Evolutionary conservation across 1,139 yeast species (phyloP), one percentile per base, ranked within the genome.

Genomic region (Suhomyces chickasaworum): DNA sequence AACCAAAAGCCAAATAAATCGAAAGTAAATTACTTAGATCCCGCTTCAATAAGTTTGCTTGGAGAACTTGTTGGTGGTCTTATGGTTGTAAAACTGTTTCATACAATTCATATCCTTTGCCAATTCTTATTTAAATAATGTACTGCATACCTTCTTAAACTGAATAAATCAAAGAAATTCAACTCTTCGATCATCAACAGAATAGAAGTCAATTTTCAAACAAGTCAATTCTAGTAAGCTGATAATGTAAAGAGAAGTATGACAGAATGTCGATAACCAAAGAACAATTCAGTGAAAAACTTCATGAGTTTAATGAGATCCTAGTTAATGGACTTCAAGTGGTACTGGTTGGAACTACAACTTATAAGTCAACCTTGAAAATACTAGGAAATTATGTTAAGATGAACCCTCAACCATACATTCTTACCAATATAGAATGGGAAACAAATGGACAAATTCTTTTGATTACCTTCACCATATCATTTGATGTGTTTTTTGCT

Each of bases 401-500:
- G 16, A 7, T 25, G 15, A n/a, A 15, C 1, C 37, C 43, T 4
- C 20, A 23, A 5, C 36, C 44, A 2, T 46, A 46, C 15, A 17
- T 37, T 10, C 23, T 46, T 9, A 25, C 18, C 10, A 46, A 31
- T 9, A 8, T 45, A 2, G n/a, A 18, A 8, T 20, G 42, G 29
- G 15, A 34, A 15, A 22, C 15, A 16, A 17, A 13, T 9, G 15
- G 9, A n/a, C 18, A 22, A 10, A 7, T 12, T 12, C 13, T 36
- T n/a, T 36, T 35, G 16, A 21, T 55, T 17, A 56, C 61, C 3
- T 57, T 69, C 33, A 64, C 72, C 1, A 47, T 72, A 2, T 58
- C 65, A 1, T 71, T 53, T 49, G 69, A 71, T 49, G 52, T 52
- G 12, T 60, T 66, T 40, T 73, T 66, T 50, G 47, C 43, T 29